These are phyloP conservation scores for Novymonas esmeraldas DNA, from an alignment of 208 protist species.

Conservation along the genomic window DNA sequence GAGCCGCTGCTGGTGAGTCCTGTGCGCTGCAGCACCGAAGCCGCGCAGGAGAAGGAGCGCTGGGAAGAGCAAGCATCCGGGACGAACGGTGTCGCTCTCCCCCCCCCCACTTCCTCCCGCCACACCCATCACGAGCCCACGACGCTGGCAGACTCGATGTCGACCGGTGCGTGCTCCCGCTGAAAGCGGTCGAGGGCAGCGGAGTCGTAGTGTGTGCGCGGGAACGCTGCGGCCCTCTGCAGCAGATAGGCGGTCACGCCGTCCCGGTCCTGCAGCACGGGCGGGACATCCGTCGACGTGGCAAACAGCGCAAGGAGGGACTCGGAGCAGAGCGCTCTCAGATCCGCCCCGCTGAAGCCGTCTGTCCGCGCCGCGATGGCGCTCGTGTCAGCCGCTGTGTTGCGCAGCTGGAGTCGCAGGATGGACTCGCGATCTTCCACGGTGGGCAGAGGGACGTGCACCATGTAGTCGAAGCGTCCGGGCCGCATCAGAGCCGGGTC, in stretches of 20 bases:
- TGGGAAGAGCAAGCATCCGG: no score
- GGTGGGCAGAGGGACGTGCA: constrained; percentile 78
- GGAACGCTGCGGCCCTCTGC: constrained; percentile 38
- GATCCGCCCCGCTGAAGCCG: constrained; percentile 87
- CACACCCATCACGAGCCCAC: no score
- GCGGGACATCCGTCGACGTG: constrained; percentile 1
- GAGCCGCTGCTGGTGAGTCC: no score
- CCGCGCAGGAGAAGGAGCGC: no score
- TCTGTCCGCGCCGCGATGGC: constrained; percentile 53
- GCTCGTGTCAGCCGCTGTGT: constrained; percentile 46
- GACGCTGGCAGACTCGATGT: no score
- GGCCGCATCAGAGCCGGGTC: constrained; percentile 90
- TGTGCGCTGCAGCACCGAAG: no score
- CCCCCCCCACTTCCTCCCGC: no score
- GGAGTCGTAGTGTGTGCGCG: constrained; percentile 58
- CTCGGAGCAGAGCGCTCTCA: constrained; percentile 61
- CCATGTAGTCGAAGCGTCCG: constrained; percentile 89
- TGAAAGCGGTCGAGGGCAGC: constrained; percentile 51
- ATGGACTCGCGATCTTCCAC: constrained; percentile 63
- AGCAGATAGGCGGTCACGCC: constrained; percentile 51
- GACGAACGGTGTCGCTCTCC: no score
- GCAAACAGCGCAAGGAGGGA: constrained; percentile 59
- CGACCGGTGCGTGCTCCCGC: constrained; percentile 32
- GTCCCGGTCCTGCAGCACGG: constrained; percentile 31
- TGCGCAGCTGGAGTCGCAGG: constrained; percentile 50